Base-by-base conservation (phyloP, 169 alveolate genomes). In the Babesia bigemina region DNA sequence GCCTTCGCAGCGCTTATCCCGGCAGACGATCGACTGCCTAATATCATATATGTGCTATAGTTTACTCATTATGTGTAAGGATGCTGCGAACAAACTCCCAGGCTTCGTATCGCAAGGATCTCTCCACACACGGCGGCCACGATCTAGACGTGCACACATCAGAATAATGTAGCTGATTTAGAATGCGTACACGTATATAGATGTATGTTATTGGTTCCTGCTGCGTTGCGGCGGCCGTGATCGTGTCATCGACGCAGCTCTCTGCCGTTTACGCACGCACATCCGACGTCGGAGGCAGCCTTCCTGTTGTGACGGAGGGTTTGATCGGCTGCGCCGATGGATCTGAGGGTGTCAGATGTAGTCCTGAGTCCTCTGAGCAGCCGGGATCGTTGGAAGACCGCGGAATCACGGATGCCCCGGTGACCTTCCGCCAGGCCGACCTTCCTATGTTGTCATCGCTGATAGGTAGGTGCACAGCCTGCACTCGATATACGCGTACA, bases 211-310 rank as follows among this genome's bases (percentile, higher is more conserved):
- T 62, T 57, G 28, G 19, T n/a, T n/a, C 56, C 11, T 8, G 56
- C 39, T 17, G 16, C 29, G 71, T 45, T 10, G 56, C 22, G 29
- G 71, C 71, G 26, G 58, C 17, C n/a, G 16, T 62, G 19, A 1
- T 62, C 21, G 45, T 14, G 14, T 19, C 13, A 10, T n/a, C 10
- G 13, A 28, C 56, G 33, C n/a, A 14, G 56, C 52, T 62, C 19
- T 19, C 57, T 10, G 21, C 71, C 13, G 56, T 57, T 7, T 56
- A 1, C 56, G 71, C 58, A 28, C 57, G 58, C 71, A 39, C 56
- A 42, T 62, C 36, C 36, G 71, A 62, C 28, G 19, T 10, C 16
- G 19, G 50, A 10, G 71, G 56, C 36, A 17, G 28, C 14, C 14
- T 7, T 19, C 58, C 53, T 1, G 22, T 16, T 19, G 13, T 36